Evolutionary conservation across 208 protist species (phyloP).

Genomic region (Plasmodiophora brassicae): DNA sequence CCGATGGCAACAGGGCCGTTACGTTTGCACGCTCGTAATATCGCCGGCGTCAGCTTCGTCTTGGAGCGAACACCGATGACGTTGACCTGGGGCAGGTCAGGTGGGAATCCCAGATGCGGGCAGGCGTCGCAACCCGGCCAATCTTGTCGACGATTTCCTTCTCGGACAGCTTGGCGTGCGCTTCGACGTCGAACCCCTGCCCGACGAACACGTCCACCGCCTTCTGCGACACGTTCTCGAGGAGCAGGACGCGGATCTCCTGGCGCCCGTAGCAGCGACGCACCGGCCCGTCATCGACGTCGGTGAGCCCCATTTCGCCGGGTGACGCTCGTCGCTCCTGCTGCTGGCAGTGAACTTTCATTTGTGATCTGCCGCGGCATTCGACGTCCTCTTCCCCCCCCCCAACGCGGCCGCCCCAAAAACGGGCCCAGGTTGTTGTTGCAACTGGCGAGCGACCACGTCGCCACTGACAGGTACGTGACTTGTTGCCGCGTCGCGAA

Average conservation of each 20-base stretch:
- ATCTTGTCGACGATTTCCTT: background rate
- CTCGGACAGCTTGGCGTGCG: background rate
- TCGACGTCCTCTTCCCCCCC: no score
- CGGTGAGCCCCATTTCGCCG: no score
- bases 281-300: no score
- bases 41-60: background rate
- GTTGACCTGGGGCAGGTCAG: background rate
- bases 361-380: no score
- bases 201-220: background rate
- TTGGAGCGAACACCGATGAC: slow-evolving; percentile 19
- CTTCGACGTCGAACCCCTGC: slow-evolving; percentile 7
- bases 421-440: no score
- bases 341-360: no score
- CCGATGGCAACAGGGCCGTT: background rate
- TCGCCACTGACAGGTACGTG: no score
- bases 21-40: background rate
- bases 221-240: background rate
- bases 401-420: no score
- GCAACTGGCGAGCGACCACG: no score
- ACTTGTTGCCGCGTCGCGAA: no score
- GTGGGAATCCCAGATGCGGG: background rate
- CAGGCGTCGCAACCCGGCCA: background rate
- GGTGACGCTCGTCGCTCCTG: no score
- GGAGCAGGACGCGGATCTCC: background rate
- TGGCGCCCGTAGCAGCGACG: no score